phyloP scores from a whole-genome alignment of 2,329 filamentous ascomycete species.

The Talaromyces sp. region DNA sequence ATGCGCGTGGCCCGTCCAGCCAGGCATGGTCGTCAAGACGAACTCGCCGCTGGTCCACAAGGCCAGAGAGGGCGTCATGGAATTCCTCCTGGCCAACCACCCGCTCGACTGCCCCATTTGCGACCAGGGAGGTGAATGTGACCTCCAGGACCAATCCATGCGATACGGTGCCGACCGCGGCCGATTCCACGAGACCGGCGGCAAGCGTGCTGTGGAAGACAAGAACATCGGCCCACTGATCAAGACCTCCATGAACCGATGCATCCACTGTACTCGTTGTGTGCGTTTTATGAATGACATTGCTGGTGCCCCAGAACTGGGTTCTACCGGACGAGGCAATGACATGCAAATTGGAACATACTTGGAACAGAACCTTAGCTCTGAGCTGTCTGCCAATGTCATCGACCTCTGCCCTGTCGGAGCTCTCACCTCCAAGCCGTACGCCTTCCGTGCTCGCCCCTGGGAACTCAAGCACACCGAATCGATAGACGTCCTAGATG shows the following conservation, averaged over 20 bases:
- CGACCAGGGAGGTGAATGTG: constrained; percentile 98
- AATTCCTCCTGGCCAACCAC: constrained; percentile 94
- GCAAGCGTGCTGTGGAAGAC: constrained; percentile 97
- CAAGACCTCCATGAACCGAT: constrained; percentile 99
- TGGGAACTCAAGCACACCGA: constrained; percentile 98
- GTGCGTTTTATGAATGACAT: constrained; percentile 97
- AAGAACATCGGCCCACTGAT: constrained; percentile 98
- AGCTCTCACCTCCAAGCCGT: constrained; percentile 93
- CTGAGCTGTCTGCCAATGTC: constrained; percentile 93
- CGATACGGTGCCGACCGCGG: constrained; percentile 93
- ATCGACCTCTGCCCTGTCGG: constrained; percentile 98
- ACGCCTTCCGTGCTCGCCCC: constrained; percentile 91
- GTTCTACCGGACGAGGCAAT: constrained; percentile 91
- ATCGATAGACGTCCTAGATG: constrained; percentile 91
- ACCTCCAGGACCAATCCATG: constrained; percentile 99
- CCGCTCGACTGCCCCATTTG: constrained; percentile 95
- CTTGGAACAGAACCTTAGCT: constrained; percentile 87
- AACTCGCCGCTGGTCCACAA: constrained; percentile 95
- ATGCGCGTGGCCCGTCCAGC: constrained; percentile 97
- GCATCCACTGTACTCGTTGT: constrained; percentile 98
- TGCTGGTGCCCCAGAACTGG: constrained; percentile 90
- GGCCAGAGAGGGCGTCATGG: constrained; percentile 97
- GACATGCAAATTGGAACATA: constrained; percentile 98
- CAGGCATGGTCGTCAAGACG: constrained; percentile 98
- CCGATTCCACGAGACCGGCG: constrained; percentile 90